phyloP scores from a whole-genome alignment of 805 yeast genomes.

The Kluyveromyces dobzhanskii region DNA sequence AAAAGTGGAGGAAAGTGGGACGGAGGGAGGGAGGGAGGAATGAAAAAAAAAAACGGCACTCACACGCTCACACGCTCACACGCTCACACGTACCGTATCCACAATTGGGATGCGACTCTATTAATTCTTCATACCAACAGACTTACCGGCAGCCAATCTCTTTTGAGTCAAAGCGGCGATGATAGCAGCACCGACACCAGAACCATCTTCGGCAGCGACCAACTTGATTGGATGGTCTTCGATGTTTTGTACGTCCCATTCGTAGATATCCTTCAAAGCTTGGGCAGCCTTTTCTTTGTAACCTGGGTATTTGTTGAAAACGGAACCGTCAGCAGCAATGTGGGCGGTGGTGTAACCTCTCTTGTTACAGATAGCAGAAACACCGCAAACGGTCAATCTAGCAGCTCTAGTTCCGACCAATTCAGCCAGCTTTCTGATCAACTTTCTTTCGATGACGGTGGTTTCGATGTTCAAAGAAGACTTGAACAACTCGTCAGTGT shows the following conservation, averaged over 20 bases:
- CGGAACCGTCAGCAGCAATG: slow-evolving; percentile 97
- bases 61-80: too few species aligned
- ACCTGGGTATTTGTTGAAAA: slow-evolving; percentile 86
- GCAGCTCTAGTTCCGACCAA: slow-evolving; percentile 89
- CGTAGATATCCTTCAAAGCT: slow-evolving; percentile 83
- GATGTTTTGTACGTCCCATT: slow-evolving; percentile 47
- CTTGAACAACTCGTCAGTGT: slow-evolving; percentile 60
- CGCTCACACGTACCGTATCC: too few species aligned
- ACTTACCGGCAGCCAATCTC: slow-evolving; percentile 62
- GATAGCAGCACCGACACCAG: slow-evolving; percentile 97
- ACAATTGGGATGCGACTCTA: too few species aligned
- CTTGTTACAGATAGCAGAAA: slow-evolving; percentile 88
- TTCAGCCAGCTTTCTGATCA: slow-evolving; percentile 77
- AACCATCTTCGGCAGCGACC: slow-evolving; percentile 95
- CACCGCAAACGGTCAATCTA: slow-evolving; percentile 87
- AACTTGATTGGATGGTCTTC: slow-evolving; percentile 68
- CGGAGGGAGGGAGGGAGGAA: too few species aligned
- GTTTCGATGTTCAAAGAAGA: slow-evolving; percentile 52
- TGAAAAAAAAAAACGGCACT: too few species aligned
- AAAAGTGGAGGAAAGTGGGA: too few species aligned
- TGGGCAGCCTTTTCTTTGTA: slow-evolving; percentile 84
- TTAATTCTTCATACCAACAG: slow-evolving; percentile 46
- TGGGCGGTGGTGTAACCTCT: slow-evolving; percentile 69
- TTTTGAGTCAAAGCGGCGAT: slow-evolving; percentile 90
- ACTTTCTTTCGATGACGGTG: slow-evolving; percentile 68